A percentile compares a stretch with the other conserved stretches of the same genome.
phyloP scores from a whole-genome alignment of 2,329 filamentous ascomycete genomes.

The Alternaria gaisen region DNA sequence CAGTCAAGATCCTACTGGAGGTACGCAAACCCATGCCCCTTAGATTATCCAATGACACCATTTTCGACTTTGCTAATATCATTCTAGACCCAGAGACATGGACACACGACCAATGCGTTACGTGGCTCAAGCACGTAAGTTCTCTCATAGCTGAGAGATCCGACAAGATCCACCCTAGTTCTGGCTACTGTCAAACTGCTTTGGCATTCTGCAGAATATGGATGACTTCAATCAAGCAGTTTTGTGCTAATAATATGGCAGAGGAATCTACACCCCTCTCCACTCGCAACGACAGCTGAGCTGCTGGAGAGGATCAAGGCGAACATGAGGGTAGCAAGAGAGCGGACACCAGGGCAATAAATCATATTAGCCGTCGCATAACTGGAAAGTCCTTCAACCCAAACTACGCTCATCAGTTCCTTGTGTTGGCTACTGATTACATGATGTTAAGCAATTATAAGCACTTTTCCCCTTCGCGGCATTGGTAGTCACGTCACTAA shows the following conservation, averaged over 20 bases:
- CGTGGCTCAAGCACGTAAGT: constrained; percentile 83
- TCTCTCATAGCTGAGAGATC: neutral
- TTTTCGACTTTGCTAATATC: neutral
- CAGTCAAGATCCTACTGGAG: constrained; percentile 78
- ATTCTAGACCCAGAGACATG: constrained; percentile 70
- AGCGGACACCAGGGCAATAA: constrained; percentile 18
- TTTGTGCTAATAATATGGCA: constrained; percentile 42
- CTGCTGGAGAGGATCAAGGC: constrained; percentile 74
- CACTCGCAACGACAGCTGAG: constrained; percentile 68
- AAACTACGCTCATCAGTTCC: neutral
- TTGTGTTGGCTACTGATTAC: neutral
- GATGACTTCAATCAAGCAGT: neutral
- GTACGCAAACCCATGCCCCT: constrained; percentile 55
- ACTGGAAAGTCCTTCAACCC: neutral
- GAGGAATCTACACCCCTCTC: constrained; percentile 70
- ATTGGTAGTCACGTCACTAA: constrained; percentile 1
- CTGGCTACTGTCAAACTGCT: neutral
- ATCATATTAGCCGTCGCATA: neutral
- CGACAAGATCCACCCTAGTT: neutral
- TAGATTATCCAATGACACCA: neutral
- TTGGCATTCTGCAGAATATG: neutral
- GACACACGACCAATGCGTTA: constrained; percentile 80
- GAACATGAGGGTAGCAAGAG: constrained; percentile 63
- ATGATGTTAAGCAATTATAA: neutral
- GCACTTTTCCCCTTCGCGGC: neutral